phyloP scores from a whole-genome alignment of 1,139 yeast genomes.

The Saccharomyces hybrid region DNA sequence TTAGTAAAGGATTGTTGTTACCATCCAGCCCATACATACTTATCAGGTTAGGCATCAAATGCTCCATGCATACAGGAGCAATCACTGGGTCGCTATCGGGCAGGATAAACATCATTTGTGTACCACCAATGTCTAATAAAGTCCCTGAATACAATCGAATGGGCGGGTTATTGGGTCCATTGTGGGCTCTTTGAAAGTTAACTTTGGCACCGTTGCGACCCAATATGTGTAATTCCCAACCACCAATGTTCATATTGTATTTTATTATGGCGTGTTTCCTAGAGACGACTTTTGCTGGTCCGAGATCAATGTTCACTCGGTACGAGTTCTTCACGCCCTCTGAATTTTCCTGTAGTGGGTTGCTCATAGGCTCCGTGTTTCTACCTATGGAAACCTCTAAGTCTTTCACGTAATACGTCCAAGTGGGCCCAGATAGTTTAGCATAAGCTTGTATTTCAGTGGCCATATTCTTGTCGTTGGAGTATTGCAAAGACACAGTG shows the following conservation, averaged over 20 bases:
- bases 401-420: conserved; percentile 92
- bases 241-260: conserved; percentile 60
- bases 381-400: conserved; percentile 76
- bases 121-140: conserved; percentile 87
- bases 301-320: conserved; percentile 73
- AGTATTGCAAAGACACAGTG: conserved; percentile 41
- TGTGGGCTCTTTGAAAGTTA: conserved; percentile 53
- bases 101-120: conserved; percentile 96
- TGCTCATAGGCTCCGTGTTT: conserved; percentile 51
- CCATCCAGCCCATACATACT: conserved; percentile 19
- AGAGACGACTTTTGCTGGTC: conserved; percentile 91
- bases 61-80: conserved; percentile 43
- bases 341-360: conserved; percentile 2
- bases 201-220: conserved; percentile 92
- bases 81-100: conserved; percentile 82
- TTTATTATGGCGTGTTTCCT: conserved; percentile 78
- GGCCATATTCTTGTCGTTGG: conserved; percentile 68
- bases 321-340: conserved; percentile 2
- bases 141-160: conserved; percentile 74
- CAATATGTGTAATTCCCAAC: conserved; percentile 73
- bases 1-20: conserved; percentile 16
- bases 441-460: conserved; percentile 94
- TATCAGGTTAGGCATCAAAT: conserved; percentile 31
- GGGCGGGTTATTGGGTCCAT: conserved; percentile 38
- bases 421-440: conserved; percentile 82